These are phyloP conservation scores for Stylonectria norvegica DNA, from an alignment of 2,329 filamentous ascomycete genomes.

Conservation along the genomic window DNA sequence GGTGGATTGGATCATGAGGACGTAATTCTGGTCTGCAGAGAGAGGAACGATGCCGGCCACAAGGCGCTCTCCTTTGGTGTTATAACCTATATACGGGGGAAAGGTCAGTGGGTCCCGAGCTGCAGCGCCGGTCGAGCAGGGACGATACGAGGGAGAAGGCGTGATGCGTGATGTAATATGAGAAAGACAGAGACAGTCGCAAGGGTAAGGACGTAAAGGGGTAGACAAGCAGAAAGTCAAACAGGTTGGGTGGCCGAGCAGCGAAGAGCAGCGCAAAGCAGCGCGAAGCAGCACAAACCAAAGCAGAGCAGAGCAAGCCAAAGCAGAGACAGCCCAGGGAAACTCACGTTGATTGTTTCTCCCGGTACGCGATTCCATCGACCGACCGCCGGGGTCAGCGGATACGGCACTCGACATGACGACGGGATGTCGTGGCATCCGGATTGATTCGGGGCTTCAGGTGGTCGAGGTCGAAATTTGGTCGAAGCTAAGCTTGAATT, in stretches of 20 bases:
- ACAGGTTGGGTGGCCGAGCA: no score
- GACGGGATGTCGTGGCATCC: conserved; percentile 11
- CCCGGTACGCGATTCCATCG: conserved; percentile 72
- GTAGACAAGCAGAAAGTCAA: conserved; percentile 3
- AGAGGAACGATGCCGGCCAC: conserved; percentile 93
- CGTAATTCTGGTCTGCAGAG: conserved; percentile 78
- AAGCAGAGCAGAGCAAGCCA: not conserved
- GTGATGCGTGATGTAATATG: no score
- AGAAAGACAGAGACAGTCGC: conserved; percentile 10
- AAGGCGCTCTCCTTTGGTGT: conserved; percentile 84
- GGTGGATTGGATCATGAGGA: conserved; percentile 90
- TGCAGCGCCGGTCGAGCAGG: conserved; percentile 5
- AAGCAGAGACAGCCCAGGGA: conserved; percentile 8
- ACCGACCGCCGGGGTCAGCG: conserved; percentile 41
- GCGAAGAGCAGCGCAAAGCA: not conserved
- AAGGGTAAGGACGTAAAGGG: conserved; percentile 10
- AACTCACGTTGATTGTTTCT: conserved; percentile 78
- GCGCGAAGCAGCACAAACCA: not conserved
- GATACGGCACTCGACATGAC: conserved; percentile 36
- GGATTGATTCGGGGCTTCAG: conserved; percentile 16
- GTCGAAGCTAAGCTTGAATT: conserved; percentile 10
- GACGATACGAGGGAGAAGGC: not conserved
- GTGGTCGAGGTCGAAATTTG: conserved; percentile 12
- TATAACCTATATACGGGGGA: conserved; percentile 67
- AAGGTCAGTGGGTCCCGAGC: conserved; percentile 17